Base-by-base conservation (phyloP, 768 basidiomycete species). In the Filobasidium floriforme region DNA sequence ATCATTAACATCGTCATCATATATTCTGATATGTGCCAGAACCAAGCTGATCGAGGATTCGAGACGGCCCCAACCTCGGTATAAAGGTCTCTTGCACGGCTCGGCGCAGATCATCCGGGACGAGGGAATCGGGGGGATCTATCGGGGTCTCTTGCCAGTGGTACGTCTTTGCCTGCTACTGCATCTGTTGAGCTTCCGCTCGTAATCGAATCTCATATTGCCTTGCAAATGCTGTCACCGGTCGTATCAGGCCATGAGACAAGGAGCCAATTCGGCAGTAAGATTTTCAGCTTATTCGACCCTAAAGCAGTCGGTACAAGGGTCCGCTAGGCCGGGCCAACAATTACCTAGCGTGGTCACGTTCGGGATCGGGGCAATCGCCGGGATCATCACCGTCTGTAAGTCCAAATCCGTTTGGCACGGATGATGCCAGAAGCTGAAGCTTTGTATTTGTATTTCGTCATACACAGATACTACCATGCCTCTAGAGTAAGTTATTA, bases 21-120 rank as follows among this genome's bases (percentile, higher is more conserved):
- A 4, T 37, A 37, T 41, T 29, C n/a, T n/a, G n/a, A n/a, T n/a
- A n/a, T n/a, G n/a, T n/a, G n/a, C 10, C 69, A 98, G 94, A 76
- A 99, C 96, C 26, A 99, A 99, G 76, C 84, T 98, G 65, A 93
- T 99, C 66, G 92, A 92, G 73, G 96, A 98, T 71, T 86, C 90
- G 1, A 90, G 92, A 76, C 85, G 87, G 22, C 84, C 90, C 0
- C 82, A 84, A 66, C 94, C 96, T 0, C 86, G 87, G 72, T 98
- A 89, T 76, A 87, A 85, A 46, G 93, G 93, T 11, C 82, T 97
- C 24, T 73, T 90, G 3, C 92, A 98, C 69, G 96, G 92, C 18
- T 89, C 92, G 0, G 72, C 79, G 10, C 81, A 83, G 10, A 99
- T 99, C 64, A 82, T 97, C 22, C 81, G 84, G 28, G 85, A 90